A percentile compares a stretch with the other conserved stretches of the same genome.
phyloP scores from a whole-genome alignment of 1,284 basidiomycete species.

The Peniophora sp. region DNA sequence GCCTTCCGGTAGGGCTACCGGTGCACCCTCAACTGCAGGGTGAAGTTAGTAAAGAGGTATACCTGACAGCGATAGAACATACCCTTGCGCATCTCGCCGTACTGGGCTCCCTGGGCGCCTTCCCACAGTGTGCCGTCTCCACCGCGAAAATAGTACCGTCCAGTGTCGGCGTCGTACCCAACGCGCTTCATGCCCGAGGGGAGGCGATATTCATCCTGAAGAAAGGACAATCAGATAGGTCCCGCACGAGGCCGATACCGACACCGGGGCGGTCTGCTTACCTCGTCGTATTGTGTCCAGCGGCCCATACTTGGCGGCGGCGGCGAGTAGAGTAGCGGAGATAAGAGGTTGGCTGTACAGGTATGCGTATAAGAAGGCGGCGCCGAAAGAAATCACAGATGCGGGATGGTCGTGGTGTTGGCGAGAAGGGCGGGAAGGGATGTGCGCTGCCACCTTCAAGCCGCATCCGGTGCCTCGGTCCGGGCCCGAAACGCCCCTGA shows the following conservation, averaged over 20 bases:
- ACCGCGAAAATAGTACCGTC: slow-evolving; percentile 29
- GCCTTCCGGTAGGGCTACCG: slow-evolving; percentile 10
- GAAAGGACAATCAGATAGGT: not conserved
- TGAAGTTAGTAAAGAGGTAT: not conserved
- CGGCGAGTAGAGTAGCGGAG: too few relatives aligned
- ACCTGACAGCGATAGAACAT: slow-evolving; percentile 10
- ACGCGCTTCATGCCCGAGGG: slow-evolving; percentile 35
- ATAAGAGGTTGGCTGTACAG: too few relatives aligned
- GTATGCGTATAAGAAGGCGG: too few relatives aligned
- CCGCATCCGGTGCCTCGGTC: too few relatives aligned
- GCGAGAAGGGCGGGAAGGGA: too few relatives aligned
- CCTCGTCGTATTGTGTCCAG: slow-evolving; percentile 34
- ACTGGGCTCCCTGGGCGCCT: slow-evolving; percentile 26
- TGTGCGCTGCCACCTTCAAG: too few relatives aligned
- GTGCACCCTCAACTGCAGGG: slow-evolving; percentile 15
- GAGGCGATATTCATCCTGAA: slow-evolving; percentile 31
- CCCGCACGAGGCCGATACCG: not conserved
- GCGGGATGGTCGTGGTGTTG: too few relatives aligned
- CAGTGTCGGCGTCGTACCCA: slow-evolving; percentile 33
- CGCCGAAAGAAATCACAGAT: too few relatives aligned
- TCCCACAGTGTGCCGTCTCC: slow-evolving; percentile 26
- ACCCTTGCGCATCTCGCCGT: slow-evolving; percentile 27
- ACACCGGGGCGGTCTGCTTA: slow-evolving; percentile 9
- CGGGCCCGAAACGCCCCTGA: too few relatives aligned
- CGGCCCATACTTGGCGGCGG: slow-evolving; percentile 31